Conservation (phyloP, 768 basidiomycete species). For the Collybiopsis luxurians region DNA sequence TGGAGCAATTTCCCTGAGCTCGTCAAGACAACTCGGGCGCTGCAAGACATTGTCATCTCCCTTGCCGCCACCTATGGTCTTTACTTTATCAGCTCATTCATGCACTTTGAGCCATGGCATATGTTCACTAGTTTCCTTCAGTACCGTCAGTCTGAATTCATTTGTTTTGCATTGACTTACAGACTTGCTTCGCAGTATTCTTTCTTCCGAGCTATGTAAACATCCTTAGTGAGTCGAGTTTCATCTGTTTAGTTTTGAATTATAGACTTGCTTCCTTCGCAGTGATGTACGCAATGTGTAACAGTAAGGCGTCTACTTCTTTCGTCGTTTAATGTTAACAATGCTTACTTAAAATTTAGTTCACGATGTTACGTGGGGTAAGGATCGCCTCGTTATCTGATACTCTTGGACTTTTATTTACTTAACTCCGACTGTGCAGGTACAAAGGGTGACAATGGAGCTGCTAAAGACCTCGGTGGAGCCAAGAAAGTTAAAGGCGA, state of each 20-base stretch:
- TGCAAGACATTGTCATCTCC: slow-evolving; percentile 84
- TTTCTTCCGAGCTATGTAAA: slow-evolving; percentile 81
- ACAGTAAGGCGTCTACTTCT: slow-evolving; percentile 28
- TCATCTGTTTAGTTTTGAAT: neutral
- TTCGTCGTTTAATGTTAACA: no score
- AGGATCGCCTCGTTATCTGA: slow-evolving; percentile 6
- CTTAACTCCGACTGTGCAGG: no score
- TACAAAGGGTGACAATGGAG: slow-evolving; percentile 89
- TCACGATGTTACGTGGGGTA: slow-evolving; percentile 79
- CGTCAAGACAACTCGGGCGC: slow-evolving; percentile 60
- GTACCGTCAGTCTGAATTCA: no score
- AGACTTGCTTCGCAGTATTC: no score
- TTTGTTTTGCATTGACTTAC: no score
- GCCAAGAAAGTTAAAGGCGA: slow-evolving; percentile 87
- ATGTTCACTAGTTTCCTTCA: slow-evolving; percentile 92
- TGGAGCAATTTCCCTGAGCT: slow-evolving; percentile 73
- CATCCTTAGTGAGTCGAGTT: slow-evolving; percentile 58
- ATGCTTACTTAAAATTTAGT: slow-evolving; percentile 21
- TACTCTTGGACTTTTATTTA: no score
- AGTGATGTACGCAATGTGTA: slow-evolving; percentile 96
- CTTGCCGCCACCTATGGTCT: slow-evolving; percentile 76
- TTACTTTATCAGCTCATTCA: slow-evolving; percentile 82
- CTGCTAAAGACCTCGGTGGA: slow-evolving; percentile 84
- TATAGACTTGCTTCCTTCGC: neutral
- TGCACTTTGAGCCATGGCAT: slow-evolving; percentile 96